Evolutionary conservation across 495 filamentous ascomycete genomes (phyloP), one percentile per base, ranked within the genome.

Genomic region (Aspergillus diversus): DNA sequence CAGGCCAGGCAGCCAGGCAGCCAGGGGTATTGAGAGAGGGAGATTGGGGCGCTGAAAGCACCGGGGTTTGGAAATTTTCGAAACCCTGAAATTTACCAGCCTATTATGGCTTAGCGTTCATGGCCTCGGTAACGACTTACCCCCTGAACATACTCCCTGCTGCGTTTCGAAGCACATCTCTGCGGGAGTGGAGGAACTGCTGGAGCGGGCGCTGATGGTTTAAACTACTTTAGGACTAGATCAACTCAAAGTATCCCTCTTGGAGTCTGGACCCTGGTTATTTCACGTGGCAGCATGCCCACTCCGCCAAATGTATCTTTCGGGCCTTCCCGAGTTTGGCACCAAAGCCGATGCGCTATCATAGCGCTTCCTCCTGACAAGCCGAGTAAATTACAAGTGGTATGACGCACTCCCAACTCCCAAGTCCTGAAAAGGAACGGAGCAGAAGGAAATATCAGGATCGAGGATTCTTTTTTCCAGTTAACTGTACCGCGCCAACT

Each of bases 251-350:
- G 64, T 56, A 61, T 64, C 39, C 34, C 31, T 57, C 17, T 54
- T 64, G 68, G 65, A 63, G 65, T 72, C 67, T 69, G 66, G 69
- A 68, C 70, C 70, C 65, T 68, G 56, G 66, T 58, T 47, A 64
- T 60, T 65, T 72, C 70, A 72, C 70, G 70, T 72, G 70, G 70
- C 61, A 65, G 21, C 63, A 66, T 67, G 59, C 42, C 54, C 60
- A 58, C 64, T 67, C 63, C 64, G 60, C 65, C 58, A 57, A 59
- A 61, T 60, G 61, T 63, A 62, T 68, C 65, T 61, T 63, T 69
- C 67, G 69, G 66, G 54, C 67, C 67, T 72, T 70, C 65, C 70
- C 70, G 67, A 68, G 63, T 72, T 69, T 72, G 70, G 70, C 70
- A 70, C 61, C 56, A 70, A 72, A 70, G 70, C 70, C 70, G 70